A percentile compares a stretch with the other conserved stretches of the same genome.
phyloP scores from a whole-genome alignment of 1,139 yeast species.

The Torulaspora globosa region DNA sequence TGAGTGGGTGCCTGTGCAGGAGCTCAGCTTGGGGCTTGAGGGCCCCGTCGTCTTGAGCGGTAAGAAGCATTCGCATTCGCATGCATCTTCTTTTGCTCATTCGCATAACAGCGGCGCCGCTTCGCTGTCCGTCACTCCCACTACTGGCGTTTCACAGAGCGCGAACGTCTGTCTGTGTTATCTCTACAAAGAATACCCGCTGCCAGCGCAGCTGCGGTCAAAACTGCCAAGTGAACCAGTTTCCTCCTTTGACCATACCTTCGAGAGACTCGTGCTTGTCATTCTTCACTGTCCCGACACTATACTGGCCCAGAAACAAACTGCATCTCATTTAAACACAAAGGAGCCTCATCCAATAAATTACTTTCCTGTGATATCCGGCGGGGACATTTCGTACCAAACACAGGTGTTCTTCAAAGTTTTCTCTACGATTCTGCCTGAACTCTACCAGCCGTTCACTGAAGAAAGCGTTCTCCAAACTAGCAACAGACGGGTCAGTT shows the following conservation, averaged over 20 bases:
- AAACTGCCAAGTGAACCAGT: conserved; percentile 21
- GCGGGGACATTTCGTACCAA: conserved; percentile 51
- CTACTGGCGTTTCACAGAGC: conserved; percentile 3
- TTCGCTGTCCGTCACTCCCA: conserved; percentile 5
- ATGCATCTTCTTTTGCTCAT: conserved; percentile 4
- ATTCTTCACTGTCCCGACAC: conserved; percentile 66
- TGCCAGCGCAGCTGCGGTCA: conserved; percentile 24
- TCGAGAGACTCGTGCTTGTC: conserved; percentile 72
- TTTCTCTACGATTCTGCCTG: conserved; percentile 67
- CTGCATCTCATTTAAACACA: conserved; percentile 16
- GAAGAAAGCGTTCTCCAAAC: conserved; percentile 71
- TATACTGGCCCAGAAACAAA: conserved; percentile 24
- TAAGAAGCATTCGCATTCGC: conserved; percentile 27
- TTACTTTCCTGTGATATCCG: conserved; percentile 48
- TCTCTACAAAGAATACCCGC: conserved; percentile 33
- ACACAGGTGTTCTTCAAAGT: conserved; percentile 54
- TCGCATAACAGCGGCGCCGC: conserved; percentile 3
- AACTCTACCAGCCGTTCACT: conserved; percentile 66
- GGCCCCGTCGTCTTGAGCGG: conserved; percentile 30
- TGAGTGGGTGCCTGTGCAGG: conserved; percentile 67
- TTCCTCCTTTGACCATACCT: conserved; percentile 55
- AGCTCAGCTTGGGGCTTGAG: conserved; percentile 5
- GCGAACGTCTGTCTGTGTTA: conserved; percentile 13
- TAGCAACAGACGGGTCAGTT: conserved; percentile 64
- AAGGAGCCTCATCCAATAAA: conserved; percentile 12